A percentile compares a stretch with the other conserved stretches of the same genome.
Conservation (phyloP, 2,329 filamentous ascomycete species). For the Microdochium paspali region DNA sequence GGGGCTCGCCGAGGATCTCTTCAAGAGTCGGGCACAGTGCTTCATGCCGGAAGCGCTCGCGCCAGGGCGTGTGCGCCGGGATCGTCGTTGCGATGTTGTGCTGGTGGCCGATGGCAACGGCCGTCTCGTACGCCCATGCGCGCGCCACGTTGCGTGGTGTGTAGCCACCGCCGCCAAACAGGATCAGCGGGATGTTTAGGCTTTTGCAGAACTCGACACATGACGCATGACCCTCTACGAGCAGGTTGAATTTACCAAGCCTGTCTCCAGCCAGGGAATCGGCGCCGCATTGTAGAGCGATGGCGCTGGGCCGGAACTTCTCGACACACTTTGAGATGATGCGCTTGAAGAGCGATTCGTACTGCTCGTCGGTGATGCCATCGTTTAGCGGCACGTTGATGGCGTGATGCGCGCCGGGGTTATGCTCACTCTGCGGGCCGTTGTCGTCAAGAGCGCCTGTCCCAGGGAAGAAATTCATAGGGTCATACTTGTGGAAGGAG, state of each 20-base stretch:
- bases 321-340: conserved; percentile 72
- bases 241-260: conserved; percentile 91
- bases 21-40: conserved; percentile 84
- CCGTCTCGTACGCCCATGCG: conserved; percentile 94
- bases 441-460: conserved; percentile 83
- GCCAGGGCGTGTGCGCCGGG: conserved; percentile 73
- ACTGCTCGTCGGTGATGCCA: conserved; percentile 85
- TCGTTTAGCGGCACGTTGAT: conserved; percentile 87
- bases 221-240: conserved; percentile 86
- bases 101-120: conserved; percentile 71
- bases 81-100: conserved; percentile 63
- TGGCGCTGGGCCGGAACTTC: conserved; percentile 79
- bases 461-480: conserved; percentile 74
- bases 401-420: conserved; percentile 79
- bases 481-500: conserved; percentile 95
- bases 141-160: conserved; percentile 93
- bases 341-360: conserved; percentile 73
- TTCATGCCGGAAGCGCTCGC: conserved; percentile 80
- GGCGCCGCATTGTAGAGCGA: conserved; percentile 91
- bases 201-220: conserved; percentile 86
- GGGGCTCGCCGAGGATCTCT: conserved; percentile 55
- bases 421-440: conserved; percentile 72
- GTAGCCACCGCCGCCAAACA: conserved; percentile 93
- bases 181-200: conserved; percentile 69
- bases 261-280: conserved; percentile 91